Conservation (phyloP, 768 basidiomycete genomes). For the Boletus rubroflammeus region DNA sequence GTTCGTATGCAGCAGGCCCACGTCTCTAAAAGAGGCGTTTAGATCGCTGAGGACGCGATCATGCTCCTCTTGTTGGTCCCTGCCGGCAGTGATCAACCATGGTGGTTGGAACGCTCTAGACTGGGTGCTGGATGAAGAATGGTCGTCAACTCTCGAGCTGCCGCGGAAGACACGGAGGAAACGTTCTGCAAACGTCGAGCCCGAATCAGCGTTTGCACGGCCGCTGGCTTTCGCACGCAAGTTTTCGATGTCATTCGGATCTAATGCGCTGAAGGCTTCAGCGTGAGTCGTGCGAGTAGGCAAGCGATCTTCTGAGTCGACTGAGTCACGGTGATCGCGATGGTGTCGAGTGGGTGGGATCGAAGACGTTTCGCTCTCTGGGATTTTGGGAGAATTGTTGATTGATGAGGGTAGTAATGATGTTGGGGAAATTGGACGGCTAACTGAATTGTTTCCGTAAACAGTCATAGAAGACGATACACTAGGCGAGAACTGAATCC, state of each 20-base stretch:
- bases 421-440: slow-evolving; percentile 23
- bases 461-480: slow-evolving; percentile 15
- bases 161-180: slow-evolving; percentile 22
- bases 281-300: slow-evolving; percentile 56
- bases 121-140: slow-evolving; percentile 22
- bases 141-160: slow-evolving; percentile 21
- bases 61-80: slow-evolving; percentile 63
- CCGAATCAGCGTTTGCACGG: slow-evolving; percentile 20
- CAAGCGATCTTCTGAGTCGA: slow-evolving; percentile 25
- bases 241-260: slow-evolving; percentile 50
- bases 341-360: slow-evolving; percentile 8
- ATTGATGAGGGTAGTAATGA: slow-evolving; percentile 12
- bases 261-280: slow-evolving; percentile 59
- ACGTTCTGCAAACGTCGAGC: slow-evolving; percentile 20
- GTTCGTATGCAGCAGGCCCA: slow-evolving; percentile 66
- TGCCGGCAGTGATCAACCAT: slow-evolving; percentile 65
- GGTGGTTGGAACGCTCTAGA: slow-evolving; percentile 41
- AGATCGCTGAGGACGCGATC: slow-evolving; percentile 66
- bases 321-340: slow-evolving; percentile 24
- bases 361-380: slow-evolving; percentile 11
- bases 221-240: slow-evolving; percentile 33
- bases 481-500: slow-evolving; percentile 16
- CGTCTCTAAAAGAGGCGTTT: slow-evolving; percentile 74
- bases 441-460: slow-evolving; percentile 3
- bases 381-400: neutral